Evolutionary conservation across 371 early-diverging fungal genomes (phyloP).

Genomic region (Amoeboaphelidium protococcarum): DNA sequence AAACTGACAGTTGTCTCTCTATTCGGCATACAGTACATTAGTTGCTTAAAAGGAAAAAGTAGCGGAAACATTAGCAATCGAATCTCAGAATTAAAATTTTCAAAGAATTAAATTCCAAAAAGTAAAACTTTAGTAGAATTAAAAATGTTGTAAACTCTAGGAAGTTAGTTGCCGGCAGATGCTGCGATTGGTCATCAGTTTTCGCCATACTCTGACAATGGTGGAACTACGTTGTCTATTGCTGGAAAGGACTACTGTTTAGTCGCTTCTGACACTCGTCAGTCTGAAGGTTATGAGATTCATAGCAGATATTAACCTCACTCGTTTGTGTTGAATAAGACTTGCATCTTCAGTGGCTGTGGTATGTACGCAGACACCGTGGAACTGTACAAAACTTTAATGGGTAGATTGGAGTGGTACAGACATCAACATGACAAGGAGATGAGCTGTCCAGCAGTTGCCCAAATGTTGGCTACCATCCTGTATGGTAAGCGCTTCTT

Average conservation of each 20-base stretch:
- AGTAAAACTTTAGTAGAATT: no score
- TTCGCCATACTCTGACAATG: conserved; percentile 29
- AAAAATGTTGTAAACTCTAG: no score
- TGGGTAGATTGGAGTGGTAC: conserved; percentile 66
- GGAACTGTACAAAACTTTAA: conserved; percentile 54
- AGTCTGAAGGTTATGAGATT: conserved; percentile 83
- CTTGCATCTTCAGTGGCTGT: conserved; percentile 56
- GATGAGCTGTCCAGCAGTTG: conserved; percentile 61
- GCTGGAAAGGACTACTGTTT: conserved; percentile 85
- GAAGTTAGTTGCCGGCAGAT: no score
- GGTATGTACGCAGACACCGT: conserved; percentile 90
- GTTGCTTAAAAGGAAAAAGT: no score
- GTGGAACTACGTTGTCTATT: conserved; percentile 74
- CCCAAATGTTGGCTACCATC: conserved; percentile 82
- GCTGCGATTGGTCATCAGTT: no score
- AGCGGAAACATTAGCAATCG: no score
- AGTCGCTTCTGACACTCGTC: conserved; percentile 91
- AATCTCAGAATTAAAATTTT: no score
- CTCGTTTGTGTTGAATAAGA: conserved; percentile 40
- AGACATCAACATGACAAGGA: conserved; percentile 64
- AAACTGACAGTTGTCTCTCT: no score
- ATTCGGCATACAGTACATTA: no score
- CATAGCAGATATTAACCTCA: conserved; percentile 85
- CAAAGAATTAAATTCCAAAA: no score
- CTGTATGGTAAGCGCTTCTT: conserved; percentile 90